Conservation (phyloP, 345 rosid genomes). For the Lumnitzera littorea region DNA sequence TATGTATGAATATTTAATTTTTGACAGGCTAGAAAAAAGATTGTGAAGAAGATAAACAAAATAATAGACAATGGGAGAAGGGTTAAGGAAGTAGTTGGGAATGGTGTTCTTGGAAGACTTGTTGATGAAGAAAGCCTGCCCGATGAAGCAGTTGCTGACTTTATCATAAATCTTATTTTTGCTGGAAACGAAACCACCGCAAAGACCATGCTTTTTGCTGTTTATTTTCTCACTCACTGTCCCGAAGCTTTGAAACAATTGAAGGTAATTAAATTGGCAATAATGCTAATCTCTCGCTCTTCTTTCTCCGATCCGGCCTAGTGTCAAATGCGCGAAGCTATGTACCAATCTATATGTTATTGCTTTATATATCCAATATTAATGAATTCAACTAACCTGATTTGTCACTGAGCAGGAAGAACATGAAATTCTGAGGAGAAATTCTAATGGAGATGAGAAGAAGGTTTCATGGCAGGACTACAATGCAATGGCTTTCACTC, state of each 20-base stretch:
- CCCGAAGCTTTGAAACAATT: slow-evolving; percentile 57
- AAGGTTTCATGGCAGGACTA: slow-evolving; percentile 71
- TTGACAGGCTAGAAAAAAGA: slow-evolving; percentile 56
- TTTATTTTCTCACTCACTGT: slow-evolving; percentile 66
- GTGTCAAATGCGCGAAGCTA: too few relatives aligned
- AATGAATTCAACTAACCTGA: too few relatives aligned
- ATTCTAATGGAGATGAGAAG: slow-evolving; percentile 13
- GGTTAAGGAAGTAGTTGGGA: slow-evolving; percentile 21
- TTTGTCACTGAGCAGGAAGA: slow-evolving; percentile 47
- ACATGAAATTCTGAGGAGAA: slow-evolving; percentile 32
- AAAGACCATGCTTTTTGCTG: slow-evolving; percentile 76
- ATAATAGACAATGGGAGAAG: slow-evolving; percentile 26
- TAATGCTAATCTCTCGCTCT: too few relatives aligned
- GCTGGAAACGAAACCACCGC: slow-evolving; percentile 91
- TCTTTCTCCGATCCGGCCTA: too few relatives aligned
- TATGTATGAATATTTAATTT: too few relatives aligned
- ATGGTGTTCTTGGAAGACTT: slow-evolving; percentile 61
- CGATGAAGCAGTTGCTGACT: slow-evolving; percentile 60
- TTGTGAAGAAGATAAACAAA: slow-evolving; percentile 54
- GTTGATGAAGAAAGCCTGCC: slow-evolving; percentile 63
- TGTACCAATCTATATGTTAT: too few relatives aligned
- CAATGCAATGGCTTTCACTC: slow-evolving; percentile 78
- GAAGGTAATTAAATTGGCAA: slow-evolving; percentile 23
- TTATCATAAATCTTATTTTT: slow-evolving; percentile 74
- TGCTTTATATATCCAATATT: too few relatives aligned